Conservation (phyloP, 129 eudicot genomes). For the Mikania micrantha region DNA sequence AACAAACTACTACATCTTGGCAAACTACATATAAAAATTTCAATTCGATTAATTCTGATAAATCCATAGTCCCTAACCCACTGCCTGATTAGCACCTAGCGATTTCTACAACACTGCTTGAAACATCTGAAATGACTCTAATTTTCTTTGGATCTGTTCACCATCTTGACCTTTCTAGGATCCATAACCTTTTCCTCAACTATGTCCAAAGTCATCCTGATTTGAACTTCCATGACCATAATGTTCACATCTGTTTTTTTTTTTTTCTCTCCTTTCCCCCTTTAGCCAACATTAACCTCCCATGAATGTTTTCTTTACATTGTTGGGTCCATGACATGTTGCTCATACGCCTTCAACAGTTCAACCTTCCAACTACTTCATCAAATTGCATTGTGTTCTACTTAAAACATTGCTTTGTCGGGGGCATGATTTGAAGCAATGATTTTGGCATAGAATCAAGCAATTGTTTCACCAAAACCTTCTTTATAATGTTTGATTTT, state of each 20-base stretch:
- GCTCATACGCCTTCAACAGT: background rate
- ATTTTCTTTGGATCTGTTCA: background rate
- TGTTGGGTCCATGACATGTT: background rate
- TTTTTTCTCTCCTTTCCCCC: background rate
- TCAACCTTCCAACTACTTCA: background rate
- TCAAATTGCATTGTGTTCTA: background rate
- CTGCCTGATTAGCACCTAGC: no score
- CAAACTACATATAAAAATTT: no score
- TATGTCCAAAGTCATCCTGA: background rate
- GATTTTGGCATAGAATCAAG: background rate
- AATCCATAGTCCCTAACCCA: no score
- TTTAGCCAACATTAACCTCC: background rate
- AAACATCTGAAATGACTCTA: background rate
- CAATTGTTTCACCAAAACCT: background rate
- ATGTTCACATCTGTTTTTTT: background rate
- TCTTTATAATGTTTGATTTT: background rate
- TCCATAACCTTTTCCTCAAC: no score
- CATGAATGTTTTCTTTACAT: background rate
- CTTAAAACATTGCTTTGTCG: background rate
- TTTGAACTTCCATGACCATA: background rate
- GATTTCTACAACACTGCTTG: no score
- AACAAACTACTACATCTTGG: no score
- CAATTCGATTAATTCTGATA: no score
- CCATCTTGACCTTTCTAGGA: background rate
- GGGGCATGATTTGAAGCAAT: background rate